Evolutionary conservation across 495 filamentous ascomycete genomes (phyloP), one percentile per base, ranked within the genome.

Genomic region (Symbiotaphrina buchneri): DNA sequence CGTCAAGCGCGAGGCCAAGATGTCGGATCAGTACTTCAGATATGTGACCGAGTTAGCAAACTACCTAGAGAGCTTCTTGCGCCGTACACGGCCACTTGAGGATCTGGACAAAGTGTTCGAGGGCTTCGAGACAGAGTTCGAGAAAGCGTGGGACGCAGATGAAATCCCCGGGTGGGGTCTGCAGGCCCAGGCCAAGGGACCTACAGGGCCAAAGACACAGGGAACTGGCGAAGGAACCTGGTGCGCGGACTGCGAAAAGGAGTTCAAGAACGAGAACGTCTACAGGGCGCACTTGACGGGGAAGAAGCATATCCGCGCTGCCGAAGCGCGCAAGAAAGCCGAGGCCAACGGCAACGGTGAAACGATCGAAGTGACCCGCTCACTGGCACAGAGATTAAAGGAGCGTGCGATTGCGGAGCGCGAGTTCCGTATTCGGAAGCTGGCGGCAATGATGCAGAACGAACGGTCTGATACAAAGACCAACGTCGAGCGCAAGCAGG

Each of bases 251-350:
- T 97, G 87, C 53, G 74, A 80, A 41, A 94, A 82, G 49, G 78
- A 82, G 26, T 97, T 94, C 55, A 81, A 75, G 48, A 95, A 93
- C 38, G 74, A 87, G 30, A 93, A 91, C 45, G 81, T 93, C 28
- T 92, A 90, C 55, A 80, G 78, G 42, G 69, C 65, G 22, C 87
- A 97, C 48, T 59, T 95, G 40, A 74, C 53, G 0, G 81, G 82
- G 14, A 84, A 90, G 56, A 94, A 93, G 48, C 87, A 97, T 46
- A 71, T 83, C 43, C 74, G 74, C 35, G 77, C 73, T 4, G 81
- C 75, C 3, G 70, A 77, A 42, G 62, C 57, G 21, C 53, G 54
- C 16, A 56, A 61, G 37, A 25, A 39, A 6, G 17, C 37, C 18
- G 32, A 40, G 28, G 34, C 32, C 1, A 43, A 48, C 23, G 41